Percentiles rank a stretch among this genome's conserved stretches.
Conservation (phyloP, 805 yeast species). For the Zygosaccharomyces rouxii region DNA sequence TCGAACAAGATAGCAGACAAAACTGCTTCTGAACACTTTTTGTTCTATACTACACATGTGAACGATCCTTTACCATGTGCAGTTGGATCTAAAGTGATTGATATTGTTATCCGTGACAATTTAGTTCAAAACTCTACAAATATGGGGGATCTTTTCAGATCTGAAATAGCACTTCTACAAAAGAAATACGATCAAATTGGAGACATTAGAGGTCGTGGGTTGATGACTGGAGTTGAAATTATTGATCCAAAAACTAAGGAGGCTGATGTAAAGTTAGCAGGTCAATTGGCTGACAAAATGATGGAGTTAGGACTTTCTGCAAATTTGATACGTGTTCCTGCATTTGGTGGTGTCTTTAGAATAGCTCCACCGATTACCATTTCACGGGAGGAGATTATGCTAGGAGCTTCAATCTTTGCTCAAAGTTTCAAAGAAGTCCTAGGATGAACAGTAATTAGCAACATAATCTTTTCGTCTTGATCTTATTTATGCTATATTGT, state of each 20-base stretch:
- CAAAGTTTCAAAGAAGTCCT: conserved; percentile 1
- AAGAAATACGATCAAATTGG: conserved; percentile 15
- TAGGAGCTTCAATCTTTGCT: conserved; percentile 15
- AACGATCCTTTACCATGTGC: conserved; percentile 32
- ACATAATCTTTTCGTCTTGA: background rate
- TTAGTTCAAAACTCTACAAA: conserved; percentile 24
- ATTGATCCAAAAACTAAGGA: conserved; percentile 18
- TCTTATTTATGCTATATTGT: background rate
- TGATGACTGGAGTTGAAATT: conserved; percentile 23
- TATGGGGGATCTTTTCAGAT: conserved; percentile 29
- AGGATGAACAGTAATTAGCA: background rate
- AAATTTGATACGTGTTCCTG: conserved; percentile 26
- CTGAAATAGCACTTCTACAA: conserved; percentile 15
- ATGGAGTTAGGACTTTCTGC: conserved; percentile 26
- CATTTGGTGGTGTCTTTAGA: conserved; percentile 23
- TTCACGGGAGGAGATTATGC: conserved; percentile 19
- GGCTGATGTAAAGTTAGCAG: conserved; percentile 13
- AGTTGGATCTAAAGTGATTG: conserved; percentile 32
- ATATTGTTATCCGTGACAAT: conserved; percentile 29
- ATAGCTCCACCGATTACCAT: conserved; percentile 32
- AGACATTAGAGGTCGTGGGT: conserved; percentile 25
- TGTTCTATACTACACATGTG: conserved; percentile 32
- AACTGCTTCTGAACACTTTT: conserved; percentile 21
- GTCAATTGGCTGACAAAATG: conserved; percentile 16
- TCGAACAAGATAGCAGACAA: conserved; percentile 23